These are phyloP conservation scores for Nitzschia palea DNA, from an alignment of 108 stramenopile genomes.

Conservation along the genomic window DNA sequence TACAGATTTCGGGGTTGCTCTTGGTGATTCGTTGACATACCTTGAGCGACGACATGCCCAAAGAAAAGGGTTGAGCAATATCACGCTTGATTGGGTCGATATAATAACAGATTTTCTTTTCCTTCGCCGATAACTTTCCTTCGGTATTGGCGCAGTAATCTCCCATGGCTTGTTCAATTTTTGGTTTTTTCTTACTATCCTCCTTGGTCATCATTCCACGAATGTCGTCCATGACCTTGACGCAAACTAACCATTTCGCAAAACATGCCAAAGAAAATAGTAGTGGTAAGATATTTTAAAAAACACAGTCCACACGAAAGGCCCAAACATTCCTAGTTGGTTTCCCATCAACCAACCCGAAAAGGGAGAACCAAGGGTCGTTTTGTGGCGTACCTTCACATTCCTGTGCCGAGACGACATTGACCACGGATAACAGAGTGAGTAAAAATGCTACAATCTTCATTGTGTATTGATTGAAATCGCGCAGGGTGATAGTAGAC, in stretches of 20 bases:
- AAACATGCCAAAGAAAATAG: neutral
- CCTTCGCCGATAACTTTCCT: conserved; percentile 49
- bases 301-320: no score
- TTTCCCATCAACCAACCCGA: no score
- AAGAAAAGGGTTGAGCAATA: conserved; percentile 91
- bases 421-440: conserved; percentile 7
- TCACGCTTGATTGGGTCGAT: conserved; percentile 96
- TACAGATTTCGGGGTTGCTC: conserved; percentile 86
- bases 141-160: conserved; percentile 66
- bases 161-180: conserved; percentile 76
- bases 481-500: no score
- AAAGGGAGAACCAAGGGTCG: no score
- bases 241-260: conserved; percentile 59
- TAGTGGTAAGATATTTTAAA: neutral
- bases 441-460: conserved; percentile 30
- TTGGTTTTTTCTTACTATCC: conserved; percentile 66
- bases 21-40: conserved; percentile 87
- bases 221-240: conserved; percentile 89
- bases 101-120: conserved; percentile 99
- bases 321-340: no score
- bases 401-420: conserved; percentile 30
- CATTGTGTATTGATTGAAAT: no score
- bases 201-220: conserved; percentile 60
- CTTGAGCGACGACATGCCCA: conserved; percentile 92
- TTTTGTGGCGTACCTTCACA: conserved; percentile 34